These are phyloP conservation scores for Phytophthora lateralis DNA, from an alignment of 352 stramenopile genomes.

Conservation along the genomic window DNA sequence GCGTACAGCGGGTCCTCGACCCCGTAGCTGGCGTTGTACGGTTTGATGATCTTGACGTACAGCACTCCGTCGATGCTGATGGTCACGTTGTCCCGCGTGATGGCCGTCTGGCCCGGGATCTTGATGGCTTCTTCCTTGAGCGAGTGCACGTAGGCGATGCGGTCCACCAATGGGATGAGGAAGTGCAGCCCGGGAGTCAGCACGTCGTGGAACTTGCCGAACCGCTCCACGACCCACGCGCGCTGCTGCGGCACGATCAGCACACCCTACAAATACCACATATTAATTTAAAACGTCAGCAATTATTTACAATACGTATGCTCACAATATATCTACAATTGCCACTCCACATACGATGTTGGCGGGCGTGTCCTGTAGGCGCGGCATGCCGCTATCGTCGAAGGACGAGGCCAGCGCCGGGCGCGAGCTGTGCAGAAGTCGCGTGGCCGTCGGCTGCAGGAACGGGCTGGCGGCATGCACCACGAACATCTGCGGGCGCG, in stretches of 20 bases:
- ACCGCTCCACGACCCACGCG: slow-evolving; percentile 91
- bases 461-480: slow-evolving; percentile 14
- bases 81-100: slow-evolving; percentile 93
- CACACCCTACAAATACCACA: slow-evolving; percentile 57
- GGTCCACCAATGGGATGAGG: slow-evolving; percentile 89
- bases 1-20: slow-evolving; percentile 90
- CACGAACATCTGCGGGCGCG: slow-evolving; percentile 18
- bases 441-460: slow-evolving; percentile 10
- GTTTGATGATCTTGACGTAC: slow-evolving; percentile 91
- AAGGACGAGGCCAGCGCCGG: slow-evolving; percentile 36
- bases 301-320: neutral
- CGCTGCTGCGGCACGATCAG: slow-evolving; percentile 89
- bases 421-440: slow-evolving; percentile 41
- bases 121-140: slow-evolving; percentile 93
- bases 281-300: neutral
- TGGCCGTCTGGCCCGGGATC: slow-evolving; percentile 89
- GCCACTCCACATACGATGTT: slow-evolving; percentile 49
- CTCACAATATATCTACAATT: neutral
- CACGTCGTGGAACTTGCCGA: slow-evolving; percentile 91
- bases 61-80: slow-evolving; percentile 93
- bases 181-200: slow-evolving; percentile 89
- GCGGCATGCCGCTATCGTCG: slow-evolving; percentile 50
- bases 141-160: slow-evolving; percentile 92
- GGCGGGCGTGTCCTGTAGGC: slow-evolving; percentile 52
- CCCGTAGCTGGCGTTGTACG: slow-evolving; percentile 90